phyloP scores from a whole-genome alignment of 2,329 filamentous ascomycete species.

The Talaromyces sp. region DNA sequence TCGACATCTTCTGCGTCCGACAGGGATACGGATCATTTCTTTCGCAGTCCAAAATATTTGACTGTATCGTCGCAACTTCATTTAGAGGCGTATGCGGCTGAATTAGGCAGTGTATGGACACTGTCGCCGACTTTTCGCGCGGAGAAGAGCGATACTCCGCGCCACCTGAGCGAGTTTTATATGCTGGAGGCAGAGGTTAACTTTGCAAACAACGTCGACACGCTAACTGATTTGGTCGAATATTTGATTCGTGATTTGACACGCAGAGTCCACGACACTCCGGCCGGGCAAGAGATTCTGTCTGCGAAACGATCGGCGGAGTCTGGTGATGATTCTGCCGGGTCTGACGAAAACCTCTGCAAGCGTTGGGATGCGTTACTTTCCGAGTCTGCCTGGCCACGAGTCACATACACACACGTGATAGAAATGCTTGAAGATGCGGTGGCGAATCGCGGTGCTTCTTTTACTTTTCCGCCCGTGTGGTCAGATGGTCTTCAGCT shows the following conservation, averaged over 20 bases:
- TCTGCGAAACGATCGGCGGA: constrained; percentile 38
- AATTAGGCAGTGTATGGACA: constrained; percentile 87
- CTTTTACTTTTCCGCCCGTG: constrained; percentile 62
- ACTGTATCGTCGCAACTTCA: constrained; percentile 95
- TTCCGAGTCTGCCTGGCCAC: constrained; percentile 58
- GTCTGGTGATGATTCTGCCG: constrained; percentile 33
- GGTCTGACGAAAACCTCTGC: constrained; percentile 47
- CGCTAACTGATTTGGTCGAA: constrained; percentile 76
- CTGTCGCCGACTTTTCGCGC: constrained; percentile 91
- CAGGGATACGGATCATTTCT: constrained; percentile 56
- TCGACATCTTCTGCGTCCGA: constrained; percentile 20
- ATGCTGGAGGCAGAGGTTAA: constrained; percentile 93
- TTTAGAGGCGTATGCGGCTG: constrained; percentile 83
- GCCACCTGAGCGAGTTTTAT: constrained; percentile 96
- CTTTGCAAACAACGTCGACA: constrained; percentile 64
- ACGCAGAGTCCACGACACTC: constrained; percentile 44
- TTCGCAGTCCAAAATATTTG: constrained; percentile 82
- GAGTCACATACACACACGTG: constrained; percentile 76
- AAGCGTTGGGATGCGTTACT: constrained; percentile 68
- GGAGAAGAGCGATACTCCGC: constrained; percentile 85
- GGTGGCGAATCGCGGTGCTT: constrained; percentile 40
- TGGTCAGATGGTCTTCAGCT: constrained; percentile 76
- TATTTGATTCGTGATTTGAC: constrained; percentile 62
- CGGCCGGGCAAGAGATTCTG: constrained; percentile 52
- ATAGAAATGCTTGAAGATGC: constrained; percentile 62